These are phyloP conservation scores for Colletotrichum sansevieriae DNA, from an alignment of 2,329 filamentous ascomycete genomes.

Conservation along the genomic window DNA sequence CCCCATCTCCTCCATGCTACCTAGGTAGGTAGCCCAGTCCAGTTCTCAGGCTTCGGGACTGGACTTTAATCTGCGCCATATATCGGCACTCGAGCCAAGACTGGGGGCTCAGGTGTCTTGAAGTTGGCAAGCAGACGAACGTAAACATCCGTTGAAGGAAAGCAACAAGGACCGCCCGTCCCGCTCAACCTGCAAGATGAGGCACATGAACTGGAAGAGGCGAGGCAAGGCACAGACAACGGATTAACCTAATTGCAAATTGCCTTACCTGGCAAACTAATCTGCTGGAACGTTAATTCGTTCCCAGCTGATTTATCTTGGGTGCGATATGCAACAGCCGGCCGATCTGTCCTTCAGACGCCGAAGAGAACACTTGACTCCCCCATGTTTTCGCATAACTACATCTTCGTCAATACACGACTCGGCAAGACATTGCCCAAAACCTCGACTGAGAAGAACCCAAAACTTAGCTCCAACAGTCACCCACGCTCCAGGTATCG, in stretches of 20 bases:
- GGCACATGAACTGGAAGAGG: background rate
- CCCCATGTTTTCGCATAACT: too few species aligned
- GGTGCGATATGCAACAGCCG: background rate
- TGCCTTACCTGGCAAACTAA: background rate
- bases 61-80: background rate
- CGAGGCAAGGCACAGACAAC: background rate
- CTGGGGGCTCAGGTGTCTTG: background rate
- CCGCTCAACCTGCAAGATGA: constrained; percentile 12
- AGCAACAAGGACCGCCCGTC: background rate
- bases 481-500: background rate
- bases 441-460: too few species aligned
- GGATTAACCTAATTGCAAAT: background rate
- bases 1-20: too few species aligned
- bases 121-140: too few species aligned
- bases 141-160: constrained; percentile 11
- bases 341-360: background rate
- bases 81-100: background rate
- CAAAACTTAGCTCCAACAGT: too few species aligned
- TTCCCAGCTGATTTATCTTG: background rate
- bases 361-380: background rate
- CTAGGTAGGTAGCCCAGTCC: too few species aligned
- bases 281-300: background rate
- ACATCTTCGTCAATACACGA: too few species aligned
- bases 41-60: background rate
- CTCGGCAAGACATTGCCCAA: too few species aligned